Conservation (phyloP, 2,329 filamentous ascomycete species). For the Diplodia sapinea region DNA sequence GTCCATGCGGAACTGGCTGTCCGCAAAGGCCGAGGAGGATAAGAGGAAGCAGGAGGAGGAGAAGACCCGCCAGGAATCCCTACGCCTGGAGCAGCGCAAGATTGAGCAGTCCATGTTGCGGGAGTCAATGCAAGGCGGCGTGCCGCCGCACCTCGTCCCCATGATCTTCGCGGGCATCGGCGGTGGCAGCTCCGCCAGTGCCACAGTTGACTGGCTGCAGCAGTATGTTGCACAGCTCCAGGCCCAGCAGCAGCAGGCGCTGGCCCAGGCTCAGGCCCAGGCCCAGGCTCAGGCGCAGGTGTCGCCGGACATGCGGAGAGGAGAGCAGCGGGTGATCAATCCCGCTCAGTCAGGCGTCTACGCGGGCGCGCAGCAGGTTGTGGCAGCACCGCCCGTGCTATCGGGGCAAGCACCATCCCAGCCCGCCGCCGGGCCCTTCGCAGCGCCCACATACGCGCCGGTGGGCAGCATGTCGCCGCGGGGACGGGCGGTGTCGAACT, state of each 20-base stretch:
- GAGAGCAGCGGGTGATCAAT: slow-evolving; percentile 52
- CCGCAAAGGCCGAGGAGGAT: slow-evolving; percentile 59
- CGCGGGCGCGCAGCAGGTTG: slow-evolving; percentile 41
- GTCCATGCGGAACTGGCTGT: slow-evolving; percentile 58
- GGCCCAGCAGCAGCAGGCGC: slow-evolving; percentile 50
- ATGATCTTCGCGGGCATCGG: slow-evolving; percentile 61
- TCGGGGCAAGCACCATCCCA: slow-evolving; percentile 48
- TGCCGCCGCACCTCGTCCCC: slow-evolving; percentile 59
- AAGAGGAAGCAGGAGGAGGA: slow-evolving; percentile 61
- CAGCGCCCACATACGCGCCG: slow-evolving; percentile 41
- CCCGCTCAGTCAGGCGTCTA: slow-evolving; percentile 45
- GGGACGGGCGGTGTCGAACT: slow-evolving; percentile 41
- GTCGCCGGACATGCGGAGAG: slow-evolving; percentile 47
- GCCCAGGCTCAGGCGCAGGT: slow-evolving; percentile 39
- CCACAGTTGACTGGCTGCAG: slow-evolving; percentile 58
- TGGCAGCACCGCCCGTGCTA: slow-evolving; percentile 44
- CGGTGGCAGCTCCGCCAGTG: slow-evolving; percentile 54
- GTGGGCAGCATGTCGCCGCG: slow-evolving; percentile 44
- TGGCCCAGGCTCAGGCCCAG: slow-evolving; percentile 44
- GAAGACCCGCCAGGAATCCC: slow-evolving; percentile 57
- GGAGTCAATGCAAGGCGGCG: slow-evolving; percentile 58
- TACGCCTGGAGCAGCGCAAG: slow-evolving; percentile 57
- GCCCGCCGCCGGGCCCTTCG: slow-evolving; percentile 49
- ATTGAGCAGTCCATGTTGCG: slow-evolving; percentile 60
- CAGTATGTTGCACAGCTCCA: slow-evolving; percentile 57